These are phyloP conservation scores for Pharnaceum exiguum DNA, from an alignment of 148 eudicot genomes.

Conservation along the genomic window DNA sequence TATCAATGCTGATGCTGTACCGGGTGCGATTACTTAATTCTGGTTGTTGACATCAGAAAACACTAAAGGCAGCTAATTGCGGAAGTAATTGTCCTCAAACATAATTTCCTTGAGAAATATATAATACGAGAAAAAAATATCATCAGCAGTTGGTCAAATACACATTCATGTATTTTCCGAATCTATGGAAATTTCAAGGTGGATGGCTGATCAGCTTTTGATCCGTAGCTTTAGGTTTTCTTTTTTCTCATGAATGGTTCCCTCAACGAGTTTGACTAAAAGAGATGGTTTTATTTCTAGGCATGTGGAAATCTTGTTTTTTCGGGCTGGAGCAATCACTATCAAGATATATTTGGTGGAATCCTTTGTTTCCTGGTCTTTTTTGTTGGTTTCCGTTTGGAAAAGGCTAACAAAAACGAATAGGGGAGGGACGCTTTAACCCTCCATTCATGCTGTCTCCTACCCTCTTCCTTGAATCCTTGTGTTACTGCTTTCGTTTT, in stretches of 20 bases:
- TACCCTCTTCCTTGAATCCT: background rate
- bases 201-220: too few relatives aligned
- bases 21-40: too few relatives aligned
- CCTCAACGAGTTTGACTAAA: slow-evolving; percentile 5
- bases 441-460: slow-evolving; percentile 2
- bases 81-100: too few relatives aligned
- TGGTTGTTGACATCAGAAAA: too few relatives aligned
- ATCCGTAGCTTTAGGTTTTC: slow-evolving; percentile 1
- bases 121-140: too few relatives aligned
- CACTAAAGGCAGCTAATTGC: too few relatives aligned
- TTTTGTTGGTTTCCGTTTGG: slow-evolving; percentile 15
- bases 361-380: slow-evolving; percentile 8
- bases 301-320: background rate
- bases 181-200: too few relatives aligned
- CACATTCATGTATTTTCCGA: too few relatives aligned
- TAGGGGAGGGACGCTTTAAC: background rate
- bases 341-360: slow-evolving; percentile 25
- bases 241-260: slow-evolving; percentile 4
- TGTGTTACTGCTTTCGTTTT: too few relatives aligned
- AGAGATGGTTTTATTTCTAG: slow-evolving; percentile 1
- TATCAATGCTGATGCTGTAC: too few relatives aligned
- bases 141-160: too few relatives aligned
- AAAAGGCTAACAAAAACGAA: background rate
- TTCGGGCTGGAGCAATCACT: slow-evolving; percentile 20
- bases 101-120: too few relatives aligned